Percentiles rank a stretch among this genome's conserved stretches.
phyloP scores from a whole-genome alignment of 345 rosid species.

The Ailanthus altissimus region DNA sequence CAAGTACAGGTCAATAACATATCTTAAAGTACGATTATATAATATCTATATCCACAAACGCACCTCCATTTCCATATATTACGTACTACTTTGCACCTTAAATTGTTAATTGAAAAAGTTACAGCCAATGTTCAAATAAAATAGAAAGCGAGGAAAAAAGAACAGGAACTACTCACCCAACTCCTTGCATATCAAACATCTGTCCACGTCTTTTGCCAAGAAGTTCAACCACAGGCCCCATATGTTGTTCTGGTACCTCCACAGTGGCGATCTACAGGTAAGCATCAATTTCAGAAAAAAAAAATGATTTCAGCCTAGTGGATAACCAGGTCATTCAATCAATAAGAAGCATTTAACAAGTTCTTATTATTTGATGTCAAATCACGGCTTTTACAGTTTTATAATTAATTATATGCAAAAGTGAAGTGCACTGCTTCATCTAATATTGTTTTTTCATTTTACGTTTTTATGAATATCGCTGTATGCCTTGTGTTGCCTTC shows the following conservation, averaged over 20 bases:
- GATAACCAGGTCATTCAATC: neutral
- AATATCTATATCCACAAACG: neutral
- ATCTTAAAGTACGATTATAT: neutral
- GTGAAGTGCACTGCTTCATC: neutral
- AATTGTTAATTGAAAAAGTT: neutral
- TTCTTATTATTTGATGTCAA: slow-evolving; percentile 7
- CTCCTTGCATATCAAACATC: slow-evolving; percentile 93
- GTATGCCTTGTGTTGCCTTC: neutral
- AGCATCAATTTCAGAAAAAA: slow-evolving; percentile 9
- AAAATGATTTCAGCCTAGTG: neutral
- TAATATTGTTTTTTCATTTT: neutral
- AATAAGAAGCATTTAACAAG: neutral
- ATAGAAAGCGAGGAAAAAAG: neutral
- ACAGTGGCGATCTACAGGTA: slow-evolving; percentile 78
- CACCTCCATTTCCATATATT: neutral
- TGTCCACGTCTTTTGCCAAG: slow-evolving; percentile 93
- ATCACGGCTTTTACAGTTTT: slow-evolving; percentile 4
- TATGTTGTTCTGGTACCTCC: slow-evolving; percentile 91
- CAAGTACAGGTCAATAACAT: neutral
- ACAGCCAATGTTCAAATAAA: neutral
- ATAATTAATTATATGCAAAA: neutral
- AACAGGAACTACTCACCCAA: slow-evolving; percentile 52
- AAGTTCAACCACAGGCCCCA: slow-evolving; percentile 98
- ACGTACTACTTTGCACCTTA: slow-evolving; percentile 13
- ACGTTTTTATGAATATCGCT: neutral